Evolutionary conservation across 257 asterid genomes (phyloP), one percentile per base, ranked within the genome.

Genomic region (Lantana camara): DNA sequence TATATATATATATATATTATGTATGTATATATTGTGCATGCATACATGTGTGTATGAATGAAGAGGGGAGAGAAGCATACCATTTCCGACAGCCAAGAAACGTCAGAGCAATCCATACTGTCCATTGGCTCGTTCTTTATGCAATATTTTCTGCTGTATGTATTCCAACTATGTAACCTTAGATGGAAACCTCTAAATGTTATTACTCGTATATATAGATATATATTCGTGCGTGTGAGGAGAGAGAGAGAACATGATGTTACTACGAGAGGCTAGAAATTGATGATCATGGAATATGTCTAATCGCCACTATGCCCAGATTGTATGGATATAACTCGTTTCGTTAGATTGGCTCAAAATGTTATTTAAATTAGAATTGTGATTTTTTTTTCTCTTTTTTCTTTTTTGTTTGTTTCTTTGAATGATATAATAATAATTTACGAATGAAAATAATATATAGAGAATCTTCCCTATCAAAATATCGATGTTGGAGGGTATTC

Each of bases 81-180:
- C 71, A 66, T 45, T 53, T 66, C 71, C 16, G 64, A 54, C 37
- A 54, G 71, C 71, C 71, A 66, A 24, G 71, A 27, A 19, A 66
- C 1, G 29, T 53, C 64, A 9, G 71, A 24, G 53, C 44, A 54
- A 20, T 66, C 71, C 71, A 64, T 64, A 17, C n/a, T 34, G 19
- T 6, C 14, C 7, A 30, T 54, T 21, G 23, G 3, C 60, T 29
- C 23, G 29, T 15, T 30, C 12, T 54, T 17, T 21, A 23, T 13
- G 42, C 29, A 15, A n/a, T n/a, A n/a, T n/a, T n/a, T n/a, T n/a
- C n/a, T n/a, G n/a, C n/a, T n/a, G n/a, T n/a, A n/a, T n/a, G n/a
- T n/a, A 22, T 19, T 52, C 21, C 1, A 35, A 35, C n/a, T n/a
- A 35, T 21, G 35, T 51, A 4, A 24, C 34, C 19, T 51, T 35